Base-by-base conservation (phyloP, 2,329 filamentous ascomycete genomes). In the Aspergillus jensenii region DNA sequence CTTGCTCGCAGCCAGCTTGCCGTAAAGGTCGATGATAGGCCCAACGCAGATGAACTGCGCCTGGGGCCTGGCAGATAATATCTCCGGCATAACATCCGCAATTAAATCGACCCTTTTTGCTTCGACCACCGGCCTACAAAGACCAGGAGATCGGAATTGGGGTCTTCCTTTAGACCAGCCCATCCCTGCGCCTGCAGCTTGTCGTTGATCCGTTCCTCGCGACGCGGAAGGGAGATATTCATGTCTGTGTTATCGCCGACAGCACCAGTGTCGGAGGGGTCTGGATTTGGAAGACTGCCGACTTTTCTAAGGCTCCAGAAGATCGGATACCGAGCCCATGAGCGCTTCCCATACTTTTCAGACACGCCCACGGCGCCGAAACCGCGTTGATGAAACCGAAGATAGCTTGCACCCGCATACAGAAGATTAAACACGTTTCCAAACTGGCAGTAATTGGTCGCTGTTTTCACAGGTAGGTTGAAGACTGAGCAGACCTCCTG, bases 111-210 rank as follows among this genome's bases (percentile, higher is more conserved):
- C 80, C 53, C 86, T 70, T 89, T 89, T 66, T 89, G 86, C 79
- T 86, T 83, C 11, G 83, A 86, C 87, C 86, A 89, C 60, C 86
- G 82, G 57, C 86, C 86, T 44, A 89, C 86, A 63, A 89, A 89
- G 7, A 89, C 86, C 61, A 89, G 82, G 7, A 89, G 77, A 57
- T 89, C 85, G 2, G 87, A 86, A 40, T 84, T 78, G 2, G 84
- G 81, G 62, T 86, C 81, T 55, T 85, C 79, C 2, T 86, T 77
- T 2, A 89, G 77, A 14, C 84, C 84, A 43, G 87, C 86, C 86
- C 87, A 89, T 72, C 87, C 82, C 65, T 89, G 86, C 17, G 86
- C 85, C 68, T 88, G 84, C 9, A 80, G 78, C 56, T 83, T 82
- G 23, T 76, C 71, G 62, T 89, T 83, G 41, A 88, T 76, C 2